Evolutionary conservation across 2,329 filamentous ascomycete species (phyloP).

Genomic region (Botrytis deweyae): DNA sequence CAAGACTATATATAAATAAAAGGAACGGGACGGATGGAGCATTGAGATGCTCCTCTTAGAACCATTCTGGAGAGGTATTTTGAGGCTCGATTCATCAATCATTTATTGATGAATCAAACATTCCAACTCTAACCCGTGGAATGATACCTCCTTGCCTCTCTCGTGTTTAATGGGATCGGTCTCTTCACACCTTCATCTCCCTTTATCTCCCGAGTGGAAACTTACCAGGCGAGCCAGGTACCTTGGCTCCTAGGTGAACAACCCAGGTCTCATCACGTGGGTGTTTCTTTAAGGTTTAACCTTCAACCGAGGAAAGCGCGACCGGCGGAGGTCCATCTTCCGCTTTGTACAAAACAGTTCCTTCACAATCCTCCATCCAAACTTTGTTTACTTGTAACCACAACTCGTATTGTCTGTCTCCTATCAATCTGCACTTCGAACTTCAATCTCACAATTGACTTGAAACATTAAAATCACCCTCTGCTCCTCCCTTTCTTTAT

Average conservation of each 20-base stretch:
- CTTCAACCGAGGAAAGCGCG: conserved; percentile 4
- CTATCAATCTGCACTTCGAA: neutral
- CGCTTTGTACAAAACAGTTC: conserved; percentile 1
- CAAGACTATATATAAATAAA: neutral
- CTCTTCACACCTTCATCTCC: neutral
- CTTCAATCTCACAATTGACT: neutral
- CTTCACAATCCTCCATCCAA: neutral
- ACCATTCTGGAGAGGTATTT: neutral
- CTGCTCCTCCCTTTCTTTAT: neutral
- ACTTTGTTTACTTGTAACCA: neutral
- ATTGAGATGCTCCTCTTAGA: neutral
- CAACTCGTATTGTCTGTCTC: neutral
- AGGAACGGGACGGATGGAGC: neutral
- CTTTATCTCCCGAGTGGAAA: neutral
- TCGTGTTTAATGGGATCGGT: neutral
- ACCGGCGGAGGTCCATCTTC: neutral
- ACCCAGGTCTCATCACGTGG: neutral
- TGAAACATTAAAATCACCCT: neutral
- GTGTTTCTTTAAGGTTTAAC: neutral
- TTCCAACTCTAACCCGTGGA: neutral
- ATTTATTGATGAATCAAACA: neutral
- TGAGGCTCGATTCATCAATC: neutral
- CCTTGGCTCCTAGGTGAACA: neutral
- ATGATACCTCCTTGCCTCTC: neutral
- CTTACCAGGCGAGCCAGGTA: too few species aligned